Percentiles rank a stretch among this genome's conserved stretches.
These are phyloP conservation scores for Trypanosoma congolense DNA, from an alignment of 208 protist species.

Conservation along the genomic window DNA sequence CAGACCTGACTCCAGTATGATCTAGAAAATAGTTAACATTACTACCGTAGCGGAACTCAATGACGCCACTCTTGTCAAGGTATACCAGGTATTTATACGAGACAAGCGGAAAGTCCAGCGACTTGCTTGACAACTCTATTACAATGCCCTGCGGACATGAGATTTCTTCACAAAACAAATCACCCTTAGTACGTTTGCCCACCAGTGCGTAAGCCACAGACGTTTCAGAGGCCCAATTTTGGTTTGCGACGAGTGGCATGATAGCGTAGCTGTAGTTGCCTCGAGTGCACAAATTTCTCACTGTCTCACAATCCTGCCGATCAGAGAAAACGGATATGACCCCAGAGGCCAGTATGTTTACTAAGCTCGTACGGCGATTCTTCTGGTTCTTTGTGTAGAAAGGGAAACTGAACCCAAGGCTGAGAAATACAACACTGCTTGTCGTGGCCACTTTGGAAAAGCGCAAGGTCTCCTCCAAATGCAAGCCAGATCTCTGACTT, in stretches of 20 bases:
- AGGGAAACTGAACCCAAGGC: conserved; percentile 18
- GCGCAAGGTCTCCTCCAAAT: background rate
- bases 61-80: conserved; percentile 15
- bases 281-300: conserved; percentile 21
- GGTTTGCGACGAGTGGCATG: conserved; percentile 14
- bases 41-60: conserved; percentile 19
- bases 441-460: background rate
- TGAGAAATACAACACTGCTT: background rate
- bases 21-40: conserved; percentile 2
- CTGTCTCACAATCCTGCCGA: conserved; percentile 8
- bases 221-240: conserved; percentile 4
- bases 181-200: background rate
- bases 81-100: conserved; percentile 16
- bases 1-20: background rate
- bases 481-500: background rate
- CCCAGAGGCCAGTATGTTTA: conserved; percentile 13
- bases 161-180: conserved; percentile 3
- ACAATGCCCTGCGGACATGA: conserved; percentile 5
- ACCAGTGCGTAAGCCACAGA: conserved; percentile 6
- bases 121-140: conserved; percentile 1
- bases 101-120: background rate
- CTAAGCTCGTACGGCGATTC: conserved; percentile 1
- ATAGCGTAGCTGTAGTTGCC: conserved; percentile 28
- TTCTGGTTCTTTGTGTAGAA: conserved; percentile 12
- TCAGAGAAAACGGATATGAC: conserved; percentile 18